These are phyloP conservation scores for Podaxis sp. DNA, from an alignment of 768 basidiomycete genomes.

Conservation along the genomic window DNA sequence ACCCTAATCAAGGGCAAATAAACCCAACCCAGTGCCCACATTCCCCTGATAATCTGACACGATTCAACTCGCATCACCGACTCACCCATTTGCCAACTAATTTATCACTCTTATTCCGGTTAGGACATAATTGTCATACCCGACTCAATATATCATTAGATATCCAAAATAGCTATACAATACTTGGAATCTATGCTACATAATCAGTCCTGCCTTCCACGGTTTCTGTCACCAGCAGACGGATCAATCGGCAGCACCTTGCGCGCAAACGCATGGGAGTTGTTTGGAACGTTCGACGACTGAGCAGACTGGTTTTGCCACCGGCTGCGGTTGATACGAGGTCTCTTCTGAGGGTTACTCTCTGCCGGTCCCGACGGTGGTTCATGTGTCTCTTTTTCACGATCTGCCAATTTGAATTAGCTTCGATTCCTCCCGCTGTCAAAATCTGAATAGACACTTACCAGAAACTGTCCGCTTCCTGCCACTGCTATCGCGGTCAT, in stretches of 20 bases:
- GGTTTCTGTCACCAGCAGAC: conserved; percentile 55
- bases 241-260: conserved; percentile 65
- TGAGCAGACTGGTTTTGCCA: conserved; percentile 30
- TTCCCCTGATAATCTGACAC: conserved; percentile 15
- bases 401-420: conserved; percentile 41
- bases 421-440: neutral
- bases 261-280: conserved; percentile 47
- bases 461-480: conserved; percentile 73
- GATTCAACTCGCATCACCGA: conserved; percentile 11
- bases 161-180: conserved; percentile 15
- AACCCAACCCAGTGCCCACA: conserved; percentile 27
- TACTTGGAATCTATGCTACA: conserved; percentile 20
- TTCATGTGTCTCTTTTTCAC: conserved; percentile 56
- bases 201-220: conserved; percentile 55
- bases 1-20: conserved; percentile 67
- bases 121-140: conserved; percentile 3
- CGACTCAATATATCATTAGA: conserved; percentile 15
- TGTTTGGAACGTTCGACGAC: conserved; percentile 20
- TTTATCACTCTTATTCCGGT: conserved; percentile 1
- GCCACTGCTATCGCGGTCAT: conserved; percentile 55
- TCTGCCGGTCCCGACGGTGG: conserved; percentile 31
- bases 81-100: conserved; percentile 11
- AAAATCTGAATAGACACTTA: conserved; percentile 31
- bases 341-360: conserved; percentile 50
- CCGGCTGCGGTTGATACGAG: conserved; percentile 55